phyloP scores from a whole-genome alignment of 2,329 filamentous ascomycete genomes.

The Blastomyces percursus region DNA sequence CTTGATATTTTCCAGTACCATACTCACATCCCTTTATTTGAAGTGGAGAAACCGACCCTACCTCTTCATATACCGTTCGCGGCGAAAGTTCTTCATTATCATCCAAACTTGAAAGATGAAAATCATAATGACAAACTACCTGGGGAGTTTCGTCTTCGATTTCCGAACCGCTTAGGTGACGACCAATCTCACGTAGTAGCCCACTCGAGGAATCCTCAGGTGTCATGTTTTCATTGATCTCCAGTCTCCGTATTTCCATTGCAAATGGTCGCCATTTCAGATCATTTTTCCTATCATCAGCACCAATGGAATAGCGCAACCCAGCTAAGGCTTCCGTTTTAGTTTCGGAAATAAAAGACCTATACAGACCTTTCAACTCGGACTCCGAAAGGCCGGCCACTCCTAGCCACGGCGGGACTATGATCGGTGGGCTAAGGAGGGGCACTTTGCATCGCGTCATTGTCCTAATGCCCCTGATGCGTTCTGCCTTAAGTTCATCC shows the following conservation, averaged over 20 bases:
- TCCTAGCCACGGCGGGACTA: constrained; percentile 41
- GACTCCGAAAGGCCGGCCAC: background rate
- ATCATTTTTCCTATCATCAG: background rate
- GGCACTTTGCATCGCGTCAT: constrained; percentile 41
- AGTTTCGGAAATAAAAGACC: background rate
- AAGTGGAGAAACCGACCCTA: background rate
- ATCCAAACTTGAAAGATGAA: background rate
- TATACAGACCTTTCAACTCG: background rate
- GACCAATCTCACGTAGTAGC: background rate
- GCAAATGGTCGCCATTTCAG: background rate
- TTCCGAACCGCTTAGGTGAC: background rate
- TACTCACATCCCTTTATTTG: background rate
- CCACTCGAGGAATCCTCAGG: background rate
- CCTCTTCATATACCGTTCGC: background rate
- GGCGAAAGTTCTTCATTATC: background rate
- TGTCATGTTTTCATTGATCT: background rate
- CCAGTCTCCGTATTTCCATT: background rate
- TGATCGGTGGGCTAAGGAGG: constrained; percentile 33
- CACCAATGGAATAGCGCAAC: background rate
- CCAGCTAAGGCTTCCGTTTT: background rate
- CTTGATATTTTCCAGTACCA: background rate
- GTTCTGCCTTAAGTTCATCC: constrained; percentile 32
- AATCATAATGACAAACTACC: background rate
- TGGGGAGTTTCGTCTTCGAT: background rate
- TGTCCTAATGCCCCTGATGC: constrained; percentile 36